phyloP scores from a whole-genome alignment of 345 rosid genomes.

The Moricandia arvensis region DNA sequence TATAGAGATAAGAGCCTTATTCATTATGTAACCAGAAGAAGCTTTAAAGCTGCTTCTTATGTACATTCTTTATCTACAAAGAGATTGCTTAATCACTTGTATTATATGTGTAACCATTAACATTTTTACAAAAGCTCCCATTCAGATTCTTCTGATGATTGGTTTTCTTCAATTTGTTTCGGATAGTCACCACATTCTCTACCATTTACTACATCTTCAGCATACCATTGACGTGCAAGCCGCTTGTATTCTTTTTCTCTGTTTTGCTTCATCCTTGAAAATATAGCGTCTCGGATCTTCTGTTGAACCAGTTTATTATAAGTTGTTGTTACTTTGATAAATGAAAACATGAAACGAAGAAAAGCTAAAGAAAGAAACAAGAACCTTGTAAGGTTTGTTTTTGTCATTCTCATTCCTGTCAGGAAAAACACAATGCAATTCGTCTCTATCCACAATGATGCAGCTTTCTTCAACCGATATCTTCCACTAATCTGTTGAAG shows the following conservation, averaged over 20 bases:
- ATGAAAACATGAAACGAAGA: conserved; percentile 14
- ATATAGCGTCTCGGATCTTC: conserved; percentile 56
- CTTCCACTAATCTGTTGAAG: conserved; percentile 34
- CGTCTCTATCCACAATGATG: conserved; percentile 56
- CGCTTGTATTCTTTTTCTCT: conserved; percentile 65
- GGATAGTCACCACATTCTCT: conserved; percentile 13
- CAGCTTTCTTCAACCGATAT: conserved; percentile 66
- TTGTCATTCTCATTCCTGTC: conserved; percentile 36
- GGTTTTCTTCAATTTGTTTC: conserved; percentile 13
- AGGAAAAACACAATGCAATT: conserved; percentile 38
- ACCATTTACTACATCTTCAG: conserved; percentile 29
- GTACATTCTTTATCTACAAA: conserved; percentile 23
- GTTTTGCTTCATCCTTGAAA: conserved; percentile 53
- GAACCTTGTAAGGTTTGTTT: conserved; percentile 62
- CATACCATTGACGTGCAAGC: conserved; percentile 49
- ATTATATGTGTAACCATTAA: not conserved
- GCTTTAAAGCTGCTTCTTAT: conserved; percentile 20
- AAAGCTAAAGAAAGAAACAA: not conserved
- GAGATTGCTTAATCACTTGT: not conserved
- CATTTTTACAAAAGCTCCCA: conserved; percentile 71
- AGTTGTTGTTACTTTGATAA: not conserved
- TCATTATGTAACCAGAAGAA: conserved; percentile 7
- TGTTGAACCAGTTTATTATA: not conserved
- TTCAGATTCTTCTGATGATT: conserved; percentile 50
- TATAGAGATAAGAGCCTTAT: not conserved